Evolutionary conservation across 2,329 filamentous ascomycete genomes (phyloP).

Genomic region (Trichoderma koningiopsis): DNA sequence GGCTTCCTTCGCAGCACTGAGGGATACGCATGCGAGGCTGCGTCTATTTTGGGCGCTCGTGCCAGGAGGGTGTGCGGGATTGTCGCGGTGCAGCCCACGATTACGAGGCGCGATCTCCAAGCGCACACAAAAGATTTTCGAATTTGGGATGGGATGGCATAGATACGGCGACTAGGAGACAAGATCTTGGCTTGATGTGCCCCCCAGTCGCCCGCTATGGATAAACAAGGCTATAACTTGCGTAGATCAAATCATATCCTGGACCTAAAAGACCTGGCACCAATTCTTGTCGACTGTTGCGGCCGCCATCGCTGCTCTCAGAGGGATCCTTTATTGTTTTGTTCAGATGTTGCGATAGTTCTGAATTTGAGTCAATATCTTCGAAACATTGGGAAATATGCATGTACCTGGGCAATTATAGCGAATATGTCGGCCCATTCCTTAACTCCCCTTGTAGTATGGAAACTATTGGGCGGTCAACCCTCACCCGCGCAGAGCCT

Average conservation of each 20-base stretch:
- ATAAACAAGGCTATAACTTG: conserved; percentile 4
- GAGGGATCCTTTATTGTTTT: neutral
- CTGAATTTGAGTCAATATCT: neutral
- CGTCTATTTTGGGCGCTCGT: conserved; percentile 19
- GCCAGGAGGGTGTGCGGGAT: neutral
- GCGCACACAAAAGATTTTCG: neutral
- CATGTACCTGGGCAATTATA: neutral
- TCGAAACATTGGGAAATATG: conserved; percentile 21
- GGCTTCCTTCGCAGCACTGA: neutral
- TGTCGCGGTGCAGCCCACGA: neutral
- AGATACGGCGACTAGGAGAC: neutral
- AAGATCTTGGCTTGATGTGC: conserved; percentile 5
- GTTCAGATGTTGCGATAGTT: neutral
- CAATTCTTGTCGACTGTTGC: neutral
- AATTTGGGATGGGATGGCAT: neutral
- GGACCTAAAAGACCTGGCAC: neutral
- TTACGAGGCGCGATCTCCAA: conserved; percentile 1
- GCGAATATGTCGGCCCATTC: conserved; percentile 16
- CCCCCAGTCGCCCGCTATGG: neutral
- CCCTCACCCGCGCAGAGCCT: neutral
- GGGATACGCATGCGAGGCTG: neutral
- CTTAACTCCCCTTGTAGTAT: neutral
- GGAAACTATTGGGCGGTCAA: neutral
- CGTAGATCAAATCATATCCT: neutral
- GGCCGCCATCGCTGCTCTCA: neutral